phyloP scores from a whole-genome alignment of 352 stramenopile species.

The Phytophthora citrophthora region DNA sequence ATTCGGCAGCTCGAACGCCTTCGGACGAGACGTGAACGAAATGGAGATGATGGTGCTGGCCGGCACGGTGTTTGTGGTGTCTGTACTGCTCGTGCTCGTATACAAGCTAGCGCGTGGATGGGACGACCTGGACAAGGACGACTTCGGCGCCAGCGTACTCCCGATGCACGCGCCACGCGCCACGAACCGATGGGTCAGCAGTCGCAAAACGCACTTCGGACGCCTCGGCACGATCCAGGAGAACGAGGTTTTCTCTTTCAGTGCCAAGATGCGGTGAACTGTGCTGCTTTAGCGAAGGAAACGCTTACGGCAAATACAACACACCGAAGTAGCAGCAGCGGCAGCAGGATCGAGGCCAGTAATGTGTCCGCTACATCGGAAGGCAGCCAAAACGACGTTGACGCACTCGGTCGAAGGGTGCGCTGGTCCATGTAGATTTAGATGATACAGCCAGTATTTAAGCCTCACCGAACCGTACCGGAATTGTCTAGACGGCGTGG shows the following conservation, averaged over 20 bases:
- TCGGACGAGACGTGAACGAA: constrained; percentile 74
- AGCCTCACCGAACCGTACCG: constrained; percentile 12
- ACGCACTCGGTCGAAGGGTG: constrained; percentile 36
- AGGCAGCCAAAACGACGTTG: neutral
- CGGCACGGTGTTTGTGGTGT: constrained; percentile 76
- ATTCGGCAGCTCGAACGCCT: constrained; percentile 77
- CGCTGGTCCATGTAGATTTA: constrained; percentile 31
- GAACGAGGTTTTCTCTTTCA: constrained; percentile 69
- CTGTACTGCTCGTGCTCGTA: constrained; percentile 72
- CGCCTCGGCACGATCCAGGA: constrained; percentile 76
- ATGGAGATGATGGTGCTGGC: constrained; percentile 72
- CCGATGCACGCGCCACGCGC: constrained; percentile 50
- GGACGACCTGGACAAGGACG: constrained; percentile 61
- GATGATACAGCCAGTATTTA: constrained; percentile 40
- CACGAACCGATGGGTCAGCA: constrained; percentile 71
- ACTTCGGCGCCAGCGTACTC: constrained; percentile 45
- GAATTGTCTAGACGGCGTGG: constrained; percentile 20
- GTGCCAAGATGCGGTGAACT: constrained; percentile 65
- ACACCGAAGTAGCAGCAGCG: constrained; percentile 3
- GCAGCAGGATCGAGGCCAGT: neutral
- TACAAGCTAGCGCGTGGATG: constrained; percentile 79
- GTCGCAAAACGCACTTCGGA: constrained; percentile 66
- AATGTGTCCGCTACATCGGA: neutral
- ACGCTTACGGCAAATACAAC: neutral
- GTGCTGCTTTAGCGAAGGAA: neutral